A percentile compares a stretch with the other conserved stretches of the same genome.
Conservation (phyloP, 2,329 filamentous ascomycete species). For the Venturia oleaginea region DNA sequence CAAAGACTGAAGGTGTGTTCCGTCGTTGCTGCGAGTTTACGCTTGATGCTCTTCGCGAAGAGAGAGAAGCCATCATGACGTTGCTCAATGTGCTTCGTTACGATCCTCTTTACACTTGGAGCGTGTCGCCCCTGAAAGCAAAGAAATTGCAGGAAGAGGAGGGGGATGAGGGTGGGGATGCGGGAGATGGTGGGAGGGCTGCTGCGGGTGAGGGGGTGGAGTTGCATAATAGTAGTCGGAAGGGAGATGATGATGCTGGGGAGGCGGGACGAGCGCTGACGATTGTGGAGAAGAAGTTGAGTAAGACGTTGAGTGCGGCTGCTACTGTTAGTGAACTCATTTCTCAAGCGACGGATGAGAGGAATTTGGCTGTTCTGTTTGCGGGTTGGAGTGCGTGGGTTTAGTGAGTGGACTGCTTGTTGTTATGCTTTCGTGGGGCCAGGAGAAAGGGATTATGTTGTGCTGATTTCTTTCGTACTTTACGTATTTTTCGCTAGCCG, state of each 20-base stretch:
- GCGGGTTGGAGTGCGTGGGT: conserved; percentile 14
- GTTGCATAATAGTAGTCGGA: conserved; percentile 28
- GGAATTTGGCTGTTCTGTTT: conserved; percentile 84
- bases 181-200: too few species aligned
- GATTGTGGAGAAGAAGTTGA: conserved; percentile 91
- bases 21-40: conserved; percentile 98
- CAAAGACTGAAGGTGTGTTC: conserved; percentile 91
- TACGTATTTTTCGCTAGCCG: too few species aligned
- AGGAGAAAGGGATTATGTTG: too few species aligned
- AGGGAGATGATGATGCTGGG: conserved; percentile 48
- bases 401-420: background rate
- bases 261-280: conserved; percentile 89
- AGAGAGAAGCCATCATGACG: conserved; percentile 96
- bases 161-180: conserved; percentile 27
- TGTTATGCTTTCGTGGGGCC: too few species aligned
- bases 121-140: conserved; percentile 62
- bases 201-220: conserved; percentile 24
- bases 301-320: conserved; percentile 84
- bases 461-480: too few species aligned
- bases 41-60: conserved; percentile 85
- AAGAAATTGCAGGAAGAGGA: conserved; percentile 59
- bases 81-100: conserved; percentile 96
- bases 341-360: conserved; percentile 87
- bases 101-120: conserved; percentile 95
- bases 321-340: conserved; percentile 97